Evolutionary conservation across 768 basidiomycete genomes (phyloP), one percentile per base, ranked within the genome.

Genomic region (Lentinula lateritia): DNA sequence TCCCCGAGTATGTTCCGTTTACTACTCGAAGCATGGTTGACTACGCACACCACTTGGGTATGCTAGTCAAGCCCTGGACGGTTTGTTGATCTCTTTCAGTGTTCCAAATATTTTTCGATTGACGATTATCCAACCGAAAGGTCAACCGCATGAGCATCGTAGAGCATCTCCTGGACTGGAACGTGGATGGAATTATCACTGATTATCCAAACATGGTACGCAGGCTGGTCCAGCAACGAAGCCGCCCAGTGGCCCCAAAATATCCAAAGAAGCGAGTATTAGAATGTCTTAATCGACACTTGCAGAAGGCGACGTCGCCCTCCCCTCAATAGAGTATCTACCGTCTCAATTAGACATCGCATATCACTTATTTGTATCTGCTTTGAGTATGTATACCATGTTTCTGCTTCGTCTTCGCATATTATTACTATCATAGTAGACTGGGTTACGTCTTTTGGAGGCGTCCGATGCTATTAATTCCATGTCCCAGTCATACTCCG

Each of bases 171-270:
- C 59, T 86, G 38, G 77, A 78, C 15, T 81, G 80, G 75, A 83
- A 83, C 3, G 85, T 84, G 0, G 90, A 92, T 69, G 91, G 90
- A 0, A 82, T 93, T 60, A 92, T 93, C 66, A 85, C 89, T 5
- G 90, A 93, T 68, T 90, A 85, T 69, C 88, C 91, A 3, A 72
- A 76, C 48, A 73, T 80, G 23, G 72, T 91, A 52, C 82, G 87
- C 42, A 74, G 85, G 54, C 79, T 83, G 69, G 78, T 82, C 7
- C 76, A 83, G 63, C 81, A 85, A 63, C 77, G 77, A 42, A 83
- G 84, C 6, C 69, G 80, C 7, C 67, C 72, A 0, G 80, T 88
- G 38, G 80, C 85, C 2, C 83, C 88, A 1, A 78, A 77, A 52
- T 86, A 81, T 65, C 79, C 86, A n/a, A 79, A 83, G 66, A 75